phyloP scores from a whole-genome alignment of 2,329 filamentous ascomycete genomes.

The Aspergillus glaucus region DNA sequence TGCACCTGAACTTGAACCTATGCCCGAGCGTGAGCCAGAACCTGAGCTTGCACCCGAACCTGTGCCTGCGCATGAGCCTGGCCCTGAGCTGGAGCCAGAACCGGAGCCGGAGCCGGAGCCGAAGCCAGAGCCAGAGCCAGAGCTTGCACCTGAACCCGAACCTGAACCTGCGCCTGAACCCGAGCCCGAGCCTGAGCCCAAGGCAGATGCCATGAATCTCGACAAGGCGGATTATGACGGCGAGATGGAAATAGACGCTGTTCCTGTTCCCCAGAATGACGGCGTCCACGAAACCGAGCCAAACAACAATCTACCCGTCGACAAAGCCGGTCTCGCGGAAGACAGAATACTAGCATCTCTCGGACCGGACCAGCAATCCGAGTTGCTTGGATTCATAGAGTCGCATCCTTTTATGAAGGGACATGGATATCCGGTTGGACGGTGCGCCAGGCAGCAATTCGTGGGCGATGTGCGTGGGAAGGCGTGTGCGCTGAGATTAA shows the following conservation, averaged over 20 bases:
- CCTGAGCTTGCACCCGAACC: too few species aligned
- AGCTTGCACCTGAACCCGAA: constrained; percentile 24
- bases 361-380: constrained; percentile 1
- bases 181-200: background rate
- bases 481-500: constrained; percentile 12
- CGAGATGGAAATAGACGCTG: background rate
- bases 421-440: constrained; percentile 9
- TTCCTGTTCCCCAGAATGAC: background rate
- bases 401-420: constrained; percentile 14
- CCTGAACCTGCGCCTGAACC: constrained; percentile 22
- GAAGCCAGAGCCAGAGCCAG: constrained; percentile 8
- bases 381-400: constrained; percentile 12
- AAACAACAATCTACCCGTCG: background rate
- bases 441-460: constrained; percentile 15
- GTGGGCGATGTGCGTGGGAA: constrained; percentile 10
- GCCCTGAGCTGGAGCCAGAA: constrained; percentile 17
- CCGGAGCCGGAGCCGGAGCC: constrained; percentile 13
- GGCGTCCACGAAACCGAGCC: background rate
- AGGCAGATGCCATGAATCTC: background rate
- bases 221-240: background rate
- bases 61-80: constrained; percentile 9
- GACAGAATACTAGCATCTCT: constrained; percentile 11
- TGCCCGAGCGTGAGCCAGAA: background rate
- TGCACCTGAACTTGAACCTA: background rate
- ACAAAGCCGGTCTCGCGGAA: constrained; percentile 6